Evolutionary conservation across 108 stramenopile genomes (phyloP), one percentile per base, ranked within the genome.

Genomic region (Fistulifera pelliculosa): DNA sequence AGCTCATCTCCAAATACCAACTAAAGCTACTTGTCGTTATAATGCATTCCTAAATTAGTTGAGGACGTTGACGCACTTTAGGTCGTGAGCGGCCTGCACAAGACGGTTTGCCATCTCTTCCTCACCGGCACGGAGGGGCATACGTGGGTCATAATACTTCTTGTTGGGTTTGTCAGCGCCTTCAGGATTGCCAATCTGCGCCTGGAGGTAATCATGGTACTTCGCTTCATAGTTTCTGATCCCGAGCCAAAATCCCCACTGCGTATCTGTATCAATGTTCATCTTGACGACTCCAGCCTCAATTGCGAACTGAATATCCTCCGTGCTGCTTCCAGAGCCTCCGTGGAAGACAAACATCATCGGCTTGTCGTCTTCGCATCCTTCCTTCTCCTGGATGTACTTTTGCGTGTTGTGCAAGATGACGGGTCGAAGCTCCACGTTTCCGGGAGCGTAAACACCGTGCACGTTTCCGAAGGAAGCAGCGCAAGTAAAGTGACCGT

Each of bases 261-360:
- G 94, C 35, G 90, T 94, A 69, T 95, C 94, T n/a, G 94, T 95
- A 64, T 95, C 94, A 61, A 95, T 93, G 73, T 95, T 95, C 94
- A 95, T 95, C 87, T 95, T 95, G 63, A 95, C 83, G 35, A 87
- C 85, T 47, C 94, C 94, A 41, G 85, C 90, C 48, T 73, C 73
- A 51, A 86, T 65, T 23, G 94, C 79, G 44, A 76, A 58, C 35
- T 71, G 75, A 69, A 95, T 95, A 49, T 93, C 94, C 25, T 69
- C 70, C 38, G 86, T 70, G 38, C 76, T 69, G 31, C 81, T 83
- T 16, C 94, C 94, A 49, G 79, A 81, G 38, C 94, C 94, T 50
- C 94, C 94, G 61, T 95, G 94, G 84, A 95, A 94, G 1, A 95
- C 94, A 57, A 94, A 93, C 54, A 58, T 69, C 51, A 91, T 84